phyloP scores from a whole-genome alignment of 2,329 filamentous ascomycete genomes.

The Exophiala xenobiotica region DNA sequence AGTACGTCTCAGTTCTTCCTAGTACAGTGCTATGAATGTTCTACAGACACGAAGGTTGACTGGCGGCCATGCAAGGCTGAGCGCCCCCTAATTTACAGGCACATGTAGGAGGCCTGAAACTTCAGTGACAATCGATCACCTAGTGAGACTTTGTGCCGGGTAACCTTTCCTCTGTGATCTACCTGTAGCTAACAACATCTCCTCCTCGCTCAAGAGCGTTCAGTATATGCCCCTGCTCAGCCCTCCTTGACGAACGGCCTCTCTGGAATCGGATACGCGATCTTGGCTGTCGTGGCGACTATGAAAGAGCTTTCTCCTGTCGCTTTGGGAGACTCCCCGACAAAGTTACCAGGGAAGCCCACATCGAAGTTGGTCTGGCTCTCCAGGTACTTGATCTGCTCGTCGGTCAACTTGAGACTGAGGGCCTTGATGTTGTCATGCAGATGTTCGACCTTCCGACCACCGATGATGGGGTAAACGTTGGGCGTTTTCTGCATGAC shows the following conservation, averaged over 20 bases:
- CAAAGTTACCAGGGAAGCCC: conserved; percentile 54
- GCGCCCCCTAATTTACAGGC: too few relatives aligned
- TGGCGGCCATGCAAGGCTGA: too few relatives aligned
- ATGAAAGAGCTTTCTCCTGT: conserved; percentile 7
- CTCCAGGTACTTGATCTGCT: conserved; percentile 58
- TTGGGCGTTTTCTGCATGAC: conserved; percentile 70
- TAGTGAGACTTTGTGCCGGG: too few relatives aligned
- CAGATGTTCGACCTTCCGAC: conserved; percentile 67
- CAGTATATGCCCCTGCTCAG: background rate
- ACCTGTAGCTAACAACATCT: too few relatives aligned
- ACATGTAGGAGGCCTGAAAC: too few relatives aligned
- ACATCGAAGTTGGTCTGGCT: conserved; percentile 53
- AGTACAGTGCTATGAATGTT: too few relatives aligned
- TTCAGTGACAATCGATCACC: too few relatives aligned
- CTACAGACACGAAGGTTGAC: too few relatives aligned
- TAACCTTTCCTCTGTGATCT: too few relatives aligned
- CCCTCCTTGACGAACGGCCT: conserved; percentile 4
- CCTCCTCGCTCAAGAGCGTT: too few relatives aligned
- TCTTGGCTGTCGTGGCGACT: conserved; percentile 6
- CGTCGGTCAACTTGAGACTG: conserved; percentile 48
- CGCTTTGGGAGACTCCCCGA: conserved; percentile 7
- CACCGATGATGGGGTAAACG: conserved; percentile 72
- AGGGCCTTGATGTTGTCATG: conserved; percentile 69
- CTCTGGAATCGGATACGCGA: conserved; percentile 8
- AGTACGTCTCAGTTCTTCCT: too few relatives aligned